These are phyloP conservation scores for Phlyctochytrium arcticum DNA, from an alignment of 192 early-diverging fungal genomes.

Conservation along the genomic window DNA sequence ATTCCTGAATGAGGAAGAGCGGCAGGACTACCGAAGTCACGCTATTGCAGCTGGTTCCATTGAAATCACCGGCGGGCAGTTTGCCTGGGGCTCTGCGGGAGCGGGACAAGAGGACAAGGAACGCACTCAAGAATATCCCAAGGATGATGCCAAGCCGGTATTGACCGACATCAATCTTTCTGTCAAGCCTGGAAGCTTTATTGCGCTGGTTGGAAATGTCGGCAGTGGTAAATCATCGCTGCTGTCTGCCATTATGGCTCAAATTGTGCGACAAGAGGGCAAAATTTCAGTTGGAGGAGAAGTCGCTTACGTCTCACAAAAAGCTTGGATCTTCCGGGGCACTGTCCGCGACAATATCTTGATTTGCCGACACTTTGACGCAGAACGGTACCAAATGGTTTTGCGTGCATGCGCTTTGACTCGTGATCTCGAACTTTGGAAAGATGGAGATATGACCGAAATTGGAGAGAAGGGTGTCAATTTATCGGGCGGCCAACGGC, in stretches of 20 bases:
- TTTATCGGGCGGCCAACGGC: constrained; percentile 68
- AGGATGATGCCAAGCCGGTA: not conserved
- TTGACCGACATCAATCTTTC: constrained; percentile 28
- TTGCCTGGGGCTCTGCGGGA: not conserved
- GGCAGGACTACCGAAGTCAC: not conserved
- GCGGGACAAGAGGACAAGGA: too few species aligned
- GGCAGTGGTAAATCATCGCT: constrained; percentile 79
- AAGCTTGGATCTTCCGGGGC: constrained; percentile 19
- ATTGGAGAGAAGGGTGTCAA: constrained; percentile 48
- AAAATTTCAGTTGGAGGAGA: constrained; percentile 1
- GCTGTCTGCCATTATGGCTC: constrained; percentile 71
- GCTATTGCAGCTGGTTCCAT: not conserved
- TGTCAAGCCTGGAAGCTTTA: constrained; percentile 45
- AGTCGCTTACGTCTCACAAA: constrained; percentile 24
- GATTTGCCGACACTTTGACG: constrained; percentile 25
- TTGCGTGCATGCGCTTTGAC: constrained; percentile 35
- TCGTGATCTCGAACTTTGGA: constrained; percentile 30
- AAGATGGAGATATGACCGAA: constrained; percentile 36
- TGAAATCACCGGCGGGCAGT: not conserved
- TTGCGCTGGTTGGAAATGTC: constrained; percentile 69
- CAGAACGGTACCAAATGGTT: constrained; percentile 18
- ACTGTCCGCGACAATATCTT: constrained; percentile 37
- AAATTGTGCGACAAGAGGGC: constrained; percentile 58
- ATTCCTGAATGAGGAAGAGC: constrained; percentile 5
- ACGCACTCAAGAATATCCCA: too few species aligned